A percentile compares a stretch with the other conserved stretches of the same genome.
phyloP scores from a whole-genome alignment of 352 stramenopile species.

The Pilasporangium apinafurcum region DNA sequence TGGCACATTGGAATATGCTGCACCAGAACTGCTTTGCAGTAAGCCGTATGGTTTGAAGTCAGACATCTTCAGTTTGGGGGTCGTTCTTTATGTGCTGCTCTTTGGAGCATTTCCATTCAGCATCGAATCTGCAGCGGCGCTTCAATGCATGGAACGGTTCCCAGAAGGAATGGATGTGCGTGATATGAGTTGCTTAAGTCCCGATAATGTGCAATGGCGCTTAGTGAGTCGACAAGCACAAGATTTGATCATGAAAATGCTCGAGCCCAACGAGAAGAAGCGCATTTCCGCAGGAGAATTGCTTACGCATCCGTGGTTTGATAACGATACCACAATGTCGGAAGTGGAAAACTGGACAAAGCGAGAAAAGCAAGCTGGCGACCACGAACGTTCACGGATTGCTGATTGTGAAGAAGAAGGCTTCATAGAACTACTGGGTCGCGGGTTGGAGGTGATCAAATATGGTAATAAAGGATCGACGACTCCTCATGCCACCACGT shows the following conservation, averaged over 20 bases:
- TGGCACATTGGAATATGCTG: conserved; percentile 73
- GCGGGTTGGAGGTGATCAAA: conserved; percentile 61
- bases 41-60: conserved; percentile 69
- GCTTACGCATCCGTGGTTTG: conserved; percentile 61
- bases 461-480: conserved; percentile 37
- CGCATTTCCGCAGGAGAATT: conserved; percentile 61
- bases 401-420: conserved; percentile 49
- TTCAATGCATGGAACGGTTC: conserved; percentile 63
- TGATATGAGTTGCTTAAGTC: conserved; percentile 74
- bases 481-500: conserved; percentile 26
- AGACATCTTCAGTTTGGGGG: conserved; percentile 72
- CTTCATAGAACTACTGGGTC: conserved; percentile 58
- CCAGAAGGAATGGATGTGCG: conserved; percentile 54
- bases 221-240: conserved; percentile 44
- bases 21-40: conserved; percentile 60
- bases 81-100: conserved; percentile 75
- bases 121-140: conserved; percentile 55
- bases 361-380: conserved; percentile 5
- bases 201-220: conserved; percentile 51
- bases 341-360: conserved; percentile 6
- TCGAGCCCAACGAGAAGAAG: conserved; percentile 33
- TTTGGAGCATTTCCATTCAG: conserved; percentile 78
- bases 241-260: conserved; percentile 57
- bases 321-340: conserved; percentile 1
- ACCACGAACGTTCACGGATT: conserved; percentile 22